Evolutionary conservation across 2,329 filamentous ascomycete genomes (phyloP).

Genomic region (Lachnellula occidentalis): DNA sequence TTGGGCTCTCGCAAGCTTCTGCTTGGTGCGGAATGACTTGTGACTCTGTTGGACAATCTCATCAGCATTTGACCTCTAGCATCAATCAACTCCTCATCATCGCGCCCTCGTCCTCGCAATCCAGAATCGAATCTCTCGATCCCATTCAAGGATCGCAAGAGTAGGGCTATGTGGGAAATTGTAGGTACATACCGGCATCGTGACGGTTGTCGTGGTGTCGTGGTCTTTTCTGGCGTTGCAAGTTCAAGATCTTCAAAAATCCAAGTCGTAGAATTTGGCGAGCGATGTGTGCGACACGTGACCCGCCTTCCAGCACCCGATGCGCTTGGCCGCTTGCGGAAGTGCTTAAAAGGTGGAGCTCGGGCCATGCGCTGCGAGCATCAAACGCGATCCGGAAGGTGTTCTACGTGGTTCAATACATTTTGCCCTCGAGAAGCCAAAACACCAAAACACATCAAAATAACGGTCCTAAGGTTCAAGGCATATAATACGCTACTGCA

Average conservation of each 20-base stretch:
- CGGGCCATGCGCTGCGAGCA: neutral
- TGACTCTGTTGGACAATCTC: constrained; percentile 64
- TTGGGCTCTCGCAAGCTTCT: constrained; percentile 99
- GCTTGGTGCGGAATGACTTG: constrained; percentile 99
- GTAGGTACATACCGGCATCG: constrained; percentile 47
- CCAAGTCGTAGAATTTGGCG: neutral
- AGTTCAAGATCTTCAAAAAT: neutral
- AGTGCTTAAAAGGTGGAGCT: neutral
- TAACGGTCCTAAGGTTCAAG: neutral
- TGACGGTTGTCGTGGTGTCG: constrained; percentile 38
- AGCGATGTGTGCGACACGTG: constrained; percentile 5
- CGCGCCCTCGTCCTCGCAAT: neutral
- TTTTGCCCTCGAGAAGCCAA: neutral
- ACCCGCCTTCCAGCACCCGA: neutral
- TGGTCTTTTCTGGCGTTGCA: constrained; percentile 10
- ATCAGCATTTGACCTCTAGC: constrained; percentile 11
- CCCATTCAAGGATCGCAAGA: neutral
- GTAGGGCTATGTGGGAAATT: neutral
- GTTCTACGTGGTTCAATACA: neutral
- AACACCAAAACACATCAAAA: neutral
- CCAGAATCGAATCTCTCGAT: neutral
- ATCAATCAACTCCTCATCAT: neutral
- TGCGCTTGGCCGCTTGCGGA: neutral
- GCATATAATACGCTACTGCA: neutral
- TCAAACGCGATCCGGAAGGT: neutral